Conservation (phyloP, 352 stramenopile species). For the Pythium oligandrum region DNA sequence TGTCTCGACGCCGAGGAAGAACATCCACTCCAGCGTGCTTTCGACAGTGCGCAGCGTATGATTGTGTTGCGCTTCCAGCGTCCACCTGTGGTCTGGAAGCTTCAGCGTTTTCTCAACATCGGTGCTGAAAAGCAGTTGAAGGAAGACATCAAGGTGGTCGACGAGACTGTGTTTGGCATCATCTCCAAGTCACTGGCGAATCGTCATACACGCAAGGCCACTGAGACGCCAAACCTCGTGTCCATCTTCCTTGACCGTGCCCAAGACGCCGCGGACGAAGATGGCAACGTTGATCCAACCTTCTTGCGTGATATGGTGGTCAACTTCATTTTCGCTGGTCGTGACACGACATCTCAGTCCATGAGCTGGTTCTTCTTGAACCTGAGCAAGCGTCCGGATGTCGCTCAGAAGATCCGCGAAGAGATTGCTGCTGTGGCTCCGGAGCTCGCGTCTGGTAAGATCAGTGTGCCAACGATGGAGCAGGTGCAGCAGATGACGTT, state of each 20-base stretch:
- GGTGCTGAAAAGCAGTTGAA: constrained; percentile 27
- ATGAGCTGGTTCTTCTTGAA: constrained; percentile 74
- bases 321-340: constrained; percentile 74
- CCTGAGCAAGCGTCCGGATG: constrained; percentile 40
- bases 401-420: constrained; percentile 35
- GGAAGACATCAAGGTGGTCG: constrained; percentile 29
- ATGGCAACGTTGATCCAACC: constrained; percentile 21
- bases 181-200: constrained; percentile 22
- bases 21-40: constrained; percentile 43
- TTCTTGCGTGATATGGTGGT: constrained; percentile 72
- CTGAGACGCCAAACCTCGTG: constrained; percentile 10
- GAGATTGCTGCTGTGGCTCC: constrained; percentile 35
- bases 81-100: constrained; percentile 40
- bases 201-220: too few relatives aligned
- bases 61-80: constrained; percentile 24
- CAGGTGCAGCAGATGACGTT: constrained; percentile 40
- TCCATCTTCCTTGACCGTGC: constrained; percentile 39
- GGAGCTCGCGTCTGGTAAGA: background rate
- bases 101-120: constrained; percentile 23
- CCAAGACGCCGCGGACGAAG: constrained; percentile 5
- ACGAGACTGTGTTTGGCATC: constrained; percentile 38
- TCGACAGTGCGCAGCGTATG: constrained; percentile 27
- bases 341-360: constrained; percentile 69
- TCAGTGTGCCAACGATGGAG: constrained; percentile 26
- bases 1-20: constrained; percentile 32